These are phyloP conservation scores for Cyamopsis tetragonoloba DNA, from an alignment of 306 rosid species.

Conservation along the genomic window DNA sequence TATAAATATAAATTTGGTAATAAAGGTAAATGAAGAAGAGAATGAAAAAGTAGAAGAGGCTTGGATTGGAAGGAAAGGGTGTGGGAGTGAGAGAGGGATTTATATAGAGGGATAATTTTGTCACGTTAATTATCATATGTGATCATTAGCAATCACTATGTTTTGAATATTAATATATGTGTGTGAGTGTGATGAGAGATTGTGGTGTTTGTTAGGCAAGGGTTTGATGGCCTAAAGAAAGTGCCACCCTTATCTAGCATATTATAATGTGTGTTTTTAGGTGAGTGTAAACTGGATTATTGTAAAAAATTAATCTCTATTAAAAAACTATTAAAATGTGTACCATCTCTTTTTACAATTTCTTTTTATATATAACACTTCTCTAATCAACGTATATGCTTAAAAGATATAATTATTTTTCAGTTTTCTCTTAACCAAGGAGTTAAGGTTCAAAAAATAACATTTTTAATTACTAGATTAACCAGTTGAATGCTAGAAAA, in stretches of 20 bases:
- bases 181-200: slow-evolving; percentile 29
- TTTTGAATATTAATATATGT: slow-evolving; percentile 22
- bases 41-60: background rate
- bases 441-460: too few species aligned
- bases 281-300: background rate
- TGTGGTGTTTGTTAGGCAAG: slow-evolving; percentile 42
- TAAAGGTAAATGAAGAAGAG: background rate
- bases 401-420: too few species aligned
- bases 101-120: slow-evolving; percentile 28
- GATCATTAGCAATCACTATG: slow-evolving; percentile 56
- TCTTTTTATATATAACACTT: too few species aligned
- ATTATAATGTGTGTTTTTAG: background rate
- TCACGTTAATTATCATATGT: slow-evolving; percentile 32
- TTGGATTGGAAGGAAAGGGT: slow-evolving; percentile 54
- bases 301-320: too few species aligned
- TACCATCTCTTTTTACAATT: too few species aligned
- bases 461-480: too few species aligned
- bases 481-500: too few species aligned
- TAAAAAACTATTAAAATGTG: too few species aligned
- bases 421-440: too few species aligned
- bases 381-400: too few species aligned
- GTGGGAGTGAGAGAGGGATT: slow-evolving; percentile 1
- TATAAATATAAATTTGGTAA: too few species aligned
- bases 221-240: slow-evolving; percentile 41
- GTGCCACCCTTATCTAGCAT: background rate